Evolutionary conservation across 2,329 filamentous ascomycete species (phyloP).

Genomic region (Aspergillus phoenicis): DNA sequence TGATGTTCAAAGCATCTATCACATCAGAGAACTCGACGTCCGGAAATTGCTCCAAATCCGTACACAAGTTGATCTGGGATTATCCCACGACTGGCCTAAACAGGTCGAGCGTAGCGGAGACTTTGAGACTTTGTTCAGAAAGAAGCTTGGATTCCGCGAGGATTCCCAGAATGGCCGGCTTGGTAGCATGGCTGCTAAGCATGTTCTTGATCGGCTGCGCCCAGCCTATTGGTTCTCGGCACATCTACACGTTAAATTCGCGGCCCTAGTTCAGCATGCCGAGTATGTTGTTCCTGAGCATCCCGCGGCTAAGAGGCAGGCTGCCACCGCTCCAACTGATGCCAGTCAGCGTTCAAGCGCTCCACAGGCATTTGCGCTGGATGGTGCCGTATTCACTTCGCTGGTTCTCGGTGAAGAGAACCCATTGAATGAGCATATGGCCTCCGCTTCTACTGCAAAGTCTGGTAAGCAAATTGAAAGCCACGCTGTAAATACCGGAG

Average conservation of each 20-base stretch:
- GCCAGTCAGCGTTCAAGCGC: neutral
- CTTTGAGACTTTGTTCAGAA: slow-evolving; percentile 65
- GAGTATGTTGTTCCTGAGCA: slow-evolving; percentile 26
- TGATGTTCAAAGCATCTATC: slow-evolving; percentile 82
- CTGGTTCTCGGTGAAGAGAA: slow-evolving; percentile 16
- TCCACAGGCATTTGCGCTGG: slow-evolving; percentile 22
- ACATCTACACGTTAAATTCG: slow-evolving; percentile 87
- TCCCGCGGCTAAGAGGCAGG: slow-evolving; percentile 3
- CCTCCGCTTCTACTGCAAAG: neutral
- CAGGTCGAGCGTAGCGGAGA: slow-evolving; percentile 80
- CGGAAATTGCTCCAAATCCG: slow-evolving; percentile 81
- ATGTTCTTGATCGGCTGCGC: slow-evolving; percentile 77
- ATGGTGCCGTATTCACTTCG: slow-evolving; percentile 21
- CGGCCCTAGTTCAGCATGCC: slow-evolving; percentile 61
- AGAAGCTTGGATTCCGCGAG: slow-evolving; percentile 72
- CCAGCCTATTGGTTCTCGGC: slow-evolving; percentile 91
- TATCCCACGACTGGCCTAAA: slow-evolving; percentile 96
- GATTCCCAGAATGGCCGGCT: slow-evolving; percentile 76
- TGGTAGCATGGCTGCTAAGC: slow-evolving; percentile 76
- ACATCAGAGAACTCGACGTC: slow-evolving; percentile 86
- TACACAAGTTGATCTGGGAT: slow-evolving; percentile 85
- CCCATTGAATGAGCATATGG: neutral
- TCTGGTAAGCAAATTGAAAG: neutral
- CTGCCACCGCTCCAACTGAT: neutral
- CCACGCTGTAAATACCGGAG: neutral